Base-by-base conservation (phyloP, 805 yeast genomes). In the Blastobotrys muscicola region DNA sequence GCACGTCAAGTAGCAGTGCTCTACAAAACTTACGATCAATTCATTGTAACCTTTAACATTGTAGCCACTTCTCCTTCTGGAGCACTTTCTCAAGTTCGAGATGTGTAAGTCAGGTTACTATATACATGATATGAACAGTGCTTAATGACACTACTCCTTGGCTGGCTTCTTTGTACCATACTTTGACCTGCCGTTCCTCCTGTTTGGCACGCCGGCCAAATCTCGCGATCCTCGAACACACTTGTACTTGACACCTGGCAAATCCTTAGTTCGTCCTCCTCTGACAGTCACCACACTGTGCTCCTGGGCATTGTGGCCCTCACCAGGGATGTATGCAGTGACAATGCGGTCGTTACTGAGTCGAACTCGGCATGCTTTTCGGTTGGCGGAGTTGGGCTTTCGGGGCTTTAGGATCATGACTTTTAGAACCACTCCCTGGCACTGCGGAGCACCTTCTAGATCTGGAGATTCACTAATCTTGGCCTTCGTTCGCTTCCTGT, bases 191-290 rank as follows among this genome's bases (percentile, higher is more conserved):
- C 95, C 81, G 4, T 94, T 81, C 39, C 79, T 72, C 67, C 97
- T 78, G 59, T 87, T 86, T 32, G 94, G 96, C 29, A 92, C 98
- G 41, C 97, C 97, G 39, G 87, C 82, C 58, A 92, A 71, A 69
- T 90, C 98, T 60, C 80, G 76, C 7, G 87, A 85, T 40, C 98
- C 99, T 69, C 99, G 78, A 14, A 92, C 83, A 53, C 86, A 71
- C 66, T 85, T 92, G 65, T 92, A 92, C 62, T 86, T 89, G 39
- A 92, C 96, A 75, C 99, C 99, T 20, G 98, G 98, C 56, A 90
- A 71, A 78, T 92, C 99, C 61, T 89, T 96, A 42, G 85, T 85
- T 73, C 97, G 80, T 11, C 98, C 99, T n/a, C 99, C 99, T 66
- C 98, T 78, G 3, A 92, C 95, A 42, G 79, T 76, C 1, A 92